Evolutionary conservation across 2,329 filamentous ascomycete species (phyloP).

Genomic region (Alternaria consortialis): DNA sequence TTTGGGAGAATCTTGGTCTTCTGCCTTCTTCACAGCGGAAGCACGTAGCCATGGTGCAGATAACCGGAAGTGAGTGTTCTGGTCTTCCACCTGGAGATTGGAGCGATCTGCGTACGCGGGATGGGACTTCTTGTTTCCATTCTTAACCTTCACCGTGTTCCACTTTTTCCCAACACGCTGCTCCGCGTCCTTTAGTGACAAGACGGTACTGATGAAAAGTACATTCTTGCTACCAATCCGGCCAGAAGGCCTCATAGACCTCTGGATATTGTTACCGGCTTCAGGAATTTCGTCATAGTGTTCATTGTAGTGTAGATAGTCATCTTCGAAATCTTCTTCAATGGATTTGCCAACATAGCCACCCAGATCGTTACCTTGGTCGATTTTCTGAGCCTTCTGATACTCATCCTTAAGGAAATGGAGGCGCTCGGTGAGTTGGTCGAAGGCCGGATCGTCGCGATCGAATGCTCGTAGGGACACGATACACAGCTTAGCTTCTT

Average conservation of each 20-base stretch:
- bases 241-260: no score
- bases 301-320: neutral
- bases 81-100: neutral
- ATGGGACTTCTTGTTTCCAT: neutral
- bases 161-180: neutral
- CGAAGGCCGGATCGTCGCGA: neutral
- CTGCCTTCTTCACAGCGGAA: neutral
- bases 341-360: neutral
- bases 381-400: neutral
- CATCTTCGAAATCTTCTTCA: neutral
- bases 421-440: neutral
- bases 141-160: constrained; percentile 1
- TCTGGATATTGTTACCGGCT: neutral
- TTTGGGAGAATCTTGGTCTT: neutral
- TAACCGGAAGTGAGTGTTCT: neutral
- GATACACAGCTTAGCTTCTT: neutral
- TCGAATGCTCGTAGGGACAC: neutral
- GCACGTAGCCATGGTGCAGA: neutral
- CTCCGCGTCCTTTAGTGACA: neutral
- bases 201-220: neutral
- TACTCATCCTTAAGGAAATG: neutral
- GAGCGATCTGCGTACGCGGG: neutral
- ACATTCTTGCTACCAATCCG: neutral
- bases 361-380: neutral
- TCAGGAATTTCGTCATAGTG: neutral